Base-by-base conservation (phyloP, 1,284 basidiomycete genomes). In the Moesziomyces sp. region DNA sequence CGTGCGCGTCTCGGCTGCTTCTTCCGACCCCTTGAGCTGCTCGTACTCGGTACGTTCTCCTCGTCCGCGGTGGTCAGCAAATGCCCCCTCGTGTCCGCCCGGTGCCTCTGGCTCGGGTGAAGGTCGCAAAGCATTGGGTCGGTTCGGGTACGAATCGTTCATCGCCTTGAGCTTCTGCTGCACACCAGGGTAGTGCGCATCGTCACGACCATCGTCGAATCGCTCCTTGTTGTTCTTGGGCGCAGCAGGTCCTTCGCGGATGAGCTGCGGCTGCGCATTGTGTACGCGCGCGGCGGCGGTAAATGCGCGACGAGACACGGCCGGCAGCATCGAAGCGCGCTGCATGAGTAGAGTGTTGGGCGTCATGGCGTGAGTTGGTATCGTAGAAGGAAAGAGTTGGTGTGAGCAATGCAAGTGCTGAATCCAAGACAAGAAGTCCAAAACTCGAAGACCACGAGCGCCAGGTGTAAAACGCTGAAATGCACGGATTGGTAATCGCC, bases 51-150 rank as follows among this genome's bases (percentile, higher is more conserved):
- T 35, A 5, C 55, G 62, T 5, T 48, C 38, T 28, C 72, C 72
- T 14, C 66, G 50, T 9, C 72, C 72, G 11, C 72, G 72, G 45
- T 74, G 72, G 43, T 74, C 72, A 13, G 72, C 66, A 53, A 74
- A 74, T 5, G 72, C 62, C 0, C 72, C 72, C 21, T 62, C 59
- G 40, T 70, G 66, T 5, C 72, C 72, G 13, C 30, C 26, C 5
- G 72, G 72, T 7, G 62, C 59, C 23, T 74, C 72, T n/a, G 66
- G 55, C 47, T 74, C 72, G 1, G 72, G 66, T 1, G 33, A 14
- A 9, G 21, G 48, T 5, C 53, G 55, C 26, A 49, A 46, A 4
- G 46, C 52, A n/a, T 53, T 56, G 24, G 72, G 72, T n/a, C 55
- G 50, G 48, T 66, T 70, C 5, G 72, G 72, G 51, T 56, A 65